Evolutionary conservation across 768 basidiomycete genomes (phyloP).

Genomic region (Mycena crocata): DNA sequence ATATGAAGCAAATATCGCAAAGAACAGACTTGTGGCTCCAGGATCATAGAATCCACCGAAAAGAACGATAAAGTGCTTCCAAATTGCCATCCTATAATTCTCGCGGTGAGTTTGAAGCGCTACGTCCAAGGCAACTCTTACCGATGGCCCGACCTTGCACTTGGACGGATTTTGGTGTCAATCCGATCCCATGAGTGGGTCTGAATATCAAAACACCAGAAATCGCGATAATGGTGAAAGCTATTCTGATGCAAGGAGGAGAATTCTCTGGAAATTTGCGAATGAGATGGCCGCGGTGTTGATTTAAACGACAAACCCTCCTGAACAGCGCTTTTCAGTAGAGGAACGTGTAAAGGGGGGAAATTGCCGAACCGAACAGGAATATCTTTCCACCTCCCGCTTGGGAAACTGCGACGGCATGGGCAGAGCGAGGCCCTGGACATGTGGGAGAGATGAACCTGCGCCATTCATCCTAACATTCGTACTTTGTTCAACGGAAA

Average conservation of each 20-base stretch:
- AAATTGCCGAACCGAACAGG: constrained; percentile 68
- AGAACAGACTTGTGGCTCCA: constrained; percentile 75
- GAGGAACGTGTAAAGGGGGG: background rate
- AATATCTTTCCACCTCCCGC: constrained; percentile 89
- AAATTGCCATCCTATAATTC: constrained; percentile 79
- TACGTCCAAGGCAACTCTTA: constrained; percentile 43
- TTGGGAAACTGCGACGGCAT: constrained; percentile 80
- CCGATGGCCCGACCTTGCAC: constrained; percentile 87
- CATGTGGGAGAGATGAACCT: constrained; percentile 86
- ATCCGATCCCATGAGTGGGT: constrained; percentile 89
- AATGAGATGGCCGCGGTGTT: background rate
- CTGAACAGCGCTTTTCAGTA: background rate
- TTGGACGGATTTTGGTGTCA: constrained; percentile 85
- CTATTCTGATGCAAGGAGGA: constrained; percentile 85
- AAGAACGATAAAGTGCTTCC: constrained; percentile 88
- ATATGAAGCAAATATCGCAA: background rate
- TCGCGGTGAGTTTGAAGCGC: background rate
- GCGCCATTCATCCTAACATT: constrained; percentile 85
- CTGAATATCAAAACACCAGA: constrained; percentile 87
- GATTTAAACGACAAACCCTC: constrained; percentile 14
- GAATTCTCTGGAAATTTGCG: constrained; percentile 79
- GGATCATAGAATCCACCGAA: constrained; percentile 95
- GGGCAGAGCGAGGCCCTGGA: constrained; percentile 90
- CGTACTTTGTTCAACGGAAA: background rate
- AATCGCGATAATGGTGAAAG: constrained; percentile 83